Percentiles rank a stretch among this genome's conserved stretches.
phyloP scores from a whole-genome alignment of 2,329 filamentous ascomycete species.

The Fusarium brachygibbosum region DNA sequence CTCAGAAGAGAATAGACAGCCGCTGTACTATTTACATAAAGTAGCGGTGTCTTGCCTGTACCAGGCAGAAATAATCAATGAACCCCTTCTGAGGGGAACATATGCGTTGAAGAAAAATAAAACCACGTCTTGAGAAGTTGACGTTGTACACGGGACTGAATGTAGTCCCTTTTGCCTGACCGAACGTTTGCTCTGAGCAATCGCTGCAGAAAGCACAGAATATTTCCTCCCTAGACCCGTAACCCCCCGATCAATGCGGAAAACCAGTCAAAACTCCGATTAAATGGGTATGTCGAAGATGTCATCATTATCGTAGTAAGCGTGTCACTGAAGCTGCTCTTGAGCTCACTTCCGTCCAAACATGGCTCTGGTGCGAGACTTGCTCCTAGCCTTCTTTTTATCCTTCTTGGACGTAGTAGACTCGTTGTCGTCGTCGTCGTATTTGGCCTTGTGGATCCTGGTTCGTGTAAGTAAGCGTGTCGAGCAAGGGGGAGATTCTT shows the following conservation, averaged over 20 bases:
- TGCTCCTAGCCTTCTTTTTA: slow-evolving; percentile 77
- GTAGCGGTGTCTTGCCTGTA: slow-evolving; percentile 17
- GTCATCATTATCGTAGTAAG: slow-evolving; percentile 51
- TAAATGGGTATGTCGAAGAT: slow-evolving; percentile 51
- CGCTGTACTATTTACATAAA: slow-evolving; percentile 11
- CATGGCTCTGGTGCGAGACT: slow-evolving; percentile 80
- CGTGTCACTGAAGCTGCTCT: slow-evolving; percentile 30
- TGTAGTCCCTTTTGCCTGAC: slow-evolving; percentile 16
- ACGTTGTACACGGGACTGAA: slow-evolving; percentile 21
- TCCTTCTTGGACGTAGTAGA: slow-evolving; percentile 60
- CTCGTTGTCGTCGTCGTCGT: slow-evolving; percentile 79
- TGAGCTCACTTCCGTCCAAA: slow-evolving; percentile 66
- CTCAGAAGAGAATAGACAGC: slow-evolving; percentile 31
- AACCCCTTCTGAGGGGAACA: slow-evolving; percentile 25
- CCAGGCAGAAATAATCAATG: slow-evolving; percentile 20
- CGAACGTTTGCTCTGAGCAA: slow-evolving; percentile 16
- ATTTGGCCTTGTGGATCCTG: slow-evolving; percentile 98
- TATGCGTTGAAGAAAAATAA: slow-evolving; percentile 38
- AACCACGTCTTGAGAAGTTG: slow-evolving; percentile 25
- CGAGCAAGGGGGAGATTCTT: background rate
- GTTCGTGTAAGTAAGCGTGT: slow-evolving; percentile 10
- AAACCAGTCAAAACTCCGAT: slow-evolving; percentile 52
- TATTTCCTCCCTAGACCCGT: slow-evolving; percentile 33
- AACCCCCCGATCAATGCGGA: slow-evolving; percentile 41
- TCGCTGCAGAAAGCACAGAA: slow-evolving; percentile 31